These are phyloP conservation scores for Epichloe scottii DNA, from an alignment of 2,329 filamentous ascomycete genomes.

Conservation along the genomic window DNA sequence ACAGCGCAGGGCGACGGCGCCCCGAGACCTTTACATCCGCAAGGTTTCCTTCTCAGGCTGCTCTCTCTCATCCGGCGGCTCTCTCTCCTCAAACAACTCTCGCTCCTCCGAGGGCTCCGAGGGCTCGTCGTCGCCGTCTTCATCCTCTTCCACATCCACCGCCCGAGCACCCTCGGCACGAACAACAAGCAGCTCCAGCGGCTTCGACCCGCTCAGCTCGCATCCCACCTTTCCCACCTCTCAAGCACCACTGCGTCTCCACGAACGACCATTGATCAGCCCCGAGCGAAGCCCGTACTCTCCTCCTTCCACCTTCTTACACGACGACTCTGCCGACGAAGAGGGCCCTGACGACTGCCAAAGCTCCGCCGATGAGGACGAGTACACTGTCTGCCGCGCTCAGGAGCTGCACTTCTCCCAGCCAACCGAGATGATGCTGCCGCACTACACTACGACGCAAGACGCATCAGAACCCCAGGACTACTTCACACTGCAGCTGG, in stretches of 20 bases:
- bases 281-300: constrained; percentile 11
- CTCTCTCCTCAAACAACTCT: constrained; percentile 26
- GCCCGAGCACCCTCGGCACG: constrained; percentile 14
- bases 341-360: constrained; percentile 14
- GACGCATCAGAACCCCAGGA: constrained; percentile 16
- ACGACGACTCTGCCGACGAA: constrained; percentile 13
- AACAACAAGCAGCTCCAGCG: constrained; percentile 11
- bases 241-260: constrained; percentile 24
- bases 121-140: constrained; percentile 13
- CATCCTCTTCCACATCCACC: constrained; percentile 17
- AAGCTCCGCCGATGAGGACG: constrained; percentile 10
- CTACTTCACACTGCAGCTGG: constrained; percentile 21
- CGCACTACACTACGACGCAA: constrained; percentile 12
- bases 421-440: constrained; percentile 17
- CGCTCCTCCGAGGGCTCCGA: constrained; percentile 23
- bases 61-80: constrained; percentile 25
- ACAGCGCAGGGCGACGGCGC: constrained; percentile 22
- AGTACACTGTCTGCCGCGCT: constrained; percentile 7
- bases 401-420: constrained; percentile 4
- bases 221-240: constrained; percentile 23
- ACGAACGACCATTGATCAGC: constrained; percentile 22
- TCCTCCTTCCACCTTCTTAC: constrained; percentile 17
- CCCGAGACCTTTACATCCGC: constrained; percentile 27
- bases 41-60: constrained; percentile 29
- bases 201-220: constrained; percentile 21